A percentile compares a stretch with the other conserved stretches of the same genome.
These are phyloP conservation scores for Aspergillus cavernicola DNA, from an alignment of 495 filamentous ascomycete genomes.

Conservation along the genomic window DNA sequence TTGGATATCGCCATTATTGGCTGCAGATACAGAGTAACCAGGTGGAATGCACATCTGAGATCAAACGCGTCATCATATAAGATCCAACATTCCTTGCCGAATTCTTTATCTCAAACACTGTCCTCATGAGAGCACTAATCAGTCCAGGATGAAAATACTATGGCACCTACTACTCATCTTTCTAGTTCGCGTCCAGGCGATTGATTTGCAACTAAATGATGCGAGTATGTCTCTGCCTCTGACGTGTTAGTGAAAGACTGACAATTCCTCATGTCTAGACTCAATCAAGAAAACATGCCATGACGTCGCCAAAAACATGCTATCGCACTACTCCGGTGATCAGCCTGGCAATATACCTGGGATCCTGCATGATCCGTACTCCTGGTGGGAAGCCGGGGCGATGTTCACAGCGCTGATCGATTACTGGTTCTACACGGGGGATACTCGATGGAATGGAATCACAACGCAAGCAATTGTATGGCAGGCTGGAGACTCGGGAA, in stretches of 20 bases:
- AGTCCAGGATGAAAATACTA: slow-evolving; percentile 14
- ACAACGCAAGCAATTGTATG: slow-evolving; percentile 64
- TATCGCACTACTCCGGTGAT: slow-evolving; percentile 67
- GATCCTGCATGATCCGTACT: slow-evolving; percentile 72
- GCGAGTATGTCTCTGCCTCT: not conserved
- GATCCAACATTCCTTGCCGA: not conserved
- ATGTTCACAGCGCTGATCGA: slow-evolving; percentile 76
- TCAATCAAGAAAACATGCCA: slow-evolving; percentile 46
- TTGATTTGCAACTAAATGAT: slow-evolving; percentile 20
- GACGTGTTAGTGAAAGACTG: too few species aligned
- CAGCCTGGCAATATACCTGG: slow-evolving; percentile 66
- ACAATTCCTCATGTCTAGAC: too few species aligned
- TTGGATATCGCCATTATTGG: too few species aligned
- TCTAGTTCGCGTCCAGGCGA: slow-evolving; percentile 16
- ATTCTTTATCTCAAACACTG: not conserved
- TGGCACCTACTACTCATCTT: slow-evolving; percentile 13
- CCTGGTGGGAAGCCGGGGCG: slow-evolving; percentile 79
- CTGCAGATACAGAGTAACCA: not conserved
- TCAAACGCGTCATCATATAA: not conserved
- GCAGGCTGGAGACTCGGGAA: slow-evolving; percentile 62
- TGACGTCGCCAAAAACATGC: slow-evolving; percentile 42
- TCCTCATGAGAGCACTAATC: not conserved
- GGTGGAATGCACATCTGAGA: not conserved
- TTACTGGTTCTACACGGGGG: slow-evolving; percentile 81
- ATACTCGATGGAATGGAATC: slow-evolving; percentile 66